These are phyloP conservation scores for Lecanosticta acicola DNA, from an alignment of 2,329 filamentous ascomycete genomes.

Conservation along the genomic window DNA sequence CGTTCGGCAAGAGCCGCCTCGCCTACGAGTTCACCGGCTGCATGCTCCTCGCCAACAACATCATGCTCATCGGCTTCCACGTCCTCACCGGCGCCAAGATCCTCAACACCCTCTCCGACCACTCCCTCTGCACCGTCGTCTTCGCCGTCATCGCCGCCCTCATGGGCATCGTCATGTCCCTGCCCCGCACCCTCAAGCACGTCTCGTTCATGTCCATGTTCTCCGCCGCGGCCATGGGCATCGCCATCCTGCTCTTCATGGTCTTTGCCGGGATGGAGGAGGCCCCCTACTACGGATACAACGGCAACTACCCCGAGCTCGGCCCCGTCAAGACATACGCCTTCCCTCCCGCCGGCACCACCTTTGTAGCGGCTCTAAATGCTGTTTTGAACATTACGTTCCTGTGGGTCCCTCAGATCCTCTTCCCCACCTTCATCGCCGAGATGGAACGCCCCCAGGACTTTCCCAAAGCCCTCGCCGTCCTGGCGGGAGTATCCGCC, in stretches of 20 bases:
- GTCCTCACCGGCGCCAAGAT: slow-evolving; percentile 47
- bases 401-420: slow-evolving; percentile 44
- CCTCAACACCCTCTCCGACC: slow-evolving; percentile 46
- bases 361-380: slow-evolving; percentile 46
- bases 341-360: slow-evolving; percentile 44
- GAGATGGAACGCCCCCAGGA: slow-evolving; percentile 48
- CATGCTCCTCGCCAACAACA: slow-evolving; percentile 50
- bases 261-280: slow-evolving; percentile 45
- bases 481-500: slow-evolving; percentile 40
- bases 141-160: slow-evolving; percentile 44
- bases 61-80: slow-evolving; percentile 48
- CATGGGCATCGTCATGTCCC: slow-evolving; percentile 45
- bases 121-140: slow-evolving; percentile 46
- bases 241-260: slow-evolving; percentile 47
- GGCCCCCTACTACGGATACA: slow-evolving; percentile 43
- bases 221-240: slow-evolving; percentile 45
- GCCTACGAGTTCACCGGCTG: slow-evolving; percentile 44
- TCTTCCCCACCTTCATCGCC: slow-evolving; percentile 49
- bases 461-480: slow-evolving; percentile 47
- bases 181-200: slow-evolving; percentile 43
- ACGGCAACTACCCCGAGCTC: slow-evolving; percentile 41
- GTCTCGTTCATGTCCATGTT: slow-evolving; percentile 50
- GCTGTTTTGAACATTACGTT: slow-evolving; percentile 37
- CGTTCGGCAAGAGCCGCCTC: slow-evolving; percentile 40
- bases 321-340: slow-evolving; percentile 45